Conservation (phyloP, 2,329 filamentous ascomycete species). For the Colletotrichum abscissum region DNA sequence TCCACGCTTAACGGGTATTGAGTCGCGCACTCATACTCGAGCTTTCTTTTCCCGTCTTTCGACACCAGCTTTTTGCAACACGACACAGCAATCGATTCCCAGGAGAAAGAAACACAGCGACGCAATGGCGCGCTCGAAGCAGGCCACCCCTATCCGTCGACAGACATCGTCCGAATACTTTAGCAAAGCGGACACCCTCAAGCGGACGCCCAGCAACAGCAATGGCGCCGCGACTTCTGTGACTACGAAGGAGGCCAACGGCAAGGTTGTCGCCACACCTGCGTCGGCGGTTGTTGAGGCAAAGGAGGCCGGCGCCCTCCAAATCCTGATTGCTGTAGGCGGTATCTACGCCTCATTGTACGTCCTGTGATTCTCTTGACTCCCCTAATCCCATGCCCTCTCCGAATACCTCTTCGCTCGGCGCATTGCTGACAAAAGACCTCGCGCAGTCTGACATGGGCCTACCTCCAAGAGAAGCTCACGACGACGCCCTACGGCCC, state of each 20-base stretch:
- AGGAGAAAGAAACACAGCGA: neutral
- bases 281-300: conserved; percentile 42
- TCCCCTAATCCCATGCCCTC: neutral
- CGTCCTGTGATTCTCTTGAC: conserved; percentile 42
- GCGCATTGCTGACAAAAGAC: neutral
- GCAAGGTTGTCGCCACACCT: conserved; percentile 42
- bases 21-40: neutral
- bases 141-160: conserved; percentile 72
- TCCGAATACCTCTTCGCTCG: neutral
- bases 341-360: conserved; percentile 99
- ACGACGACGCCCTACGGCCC: conserved; percentile 90
- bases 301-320: conserved; percentile 72
- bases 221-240: conserved; percentile 26
- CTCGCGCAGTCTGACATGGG: conserved; percentile 83
- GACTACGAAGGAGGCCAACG: conserved; percentile 39
- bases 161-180: conserved; percentile 75
- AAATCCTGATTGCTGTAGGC: conserved; percentile 87
- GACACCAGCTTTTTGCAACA: neutral
- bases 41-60: neutral
- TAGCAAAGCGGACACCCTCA: conserved; percentile 55
- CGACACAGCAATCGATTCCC: neutral
- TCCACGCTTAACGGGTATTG: neutral
- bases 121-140: conserved; percentile 78
- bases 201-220: conserved; percentile 47
- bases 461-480: conserved; percentile 94